A percentile compares a stretch with the other conserved stretches of the same genome.
Conservation (phyloP, 345 rosid genomes). For the Barbarea vulgaris region DNA sequence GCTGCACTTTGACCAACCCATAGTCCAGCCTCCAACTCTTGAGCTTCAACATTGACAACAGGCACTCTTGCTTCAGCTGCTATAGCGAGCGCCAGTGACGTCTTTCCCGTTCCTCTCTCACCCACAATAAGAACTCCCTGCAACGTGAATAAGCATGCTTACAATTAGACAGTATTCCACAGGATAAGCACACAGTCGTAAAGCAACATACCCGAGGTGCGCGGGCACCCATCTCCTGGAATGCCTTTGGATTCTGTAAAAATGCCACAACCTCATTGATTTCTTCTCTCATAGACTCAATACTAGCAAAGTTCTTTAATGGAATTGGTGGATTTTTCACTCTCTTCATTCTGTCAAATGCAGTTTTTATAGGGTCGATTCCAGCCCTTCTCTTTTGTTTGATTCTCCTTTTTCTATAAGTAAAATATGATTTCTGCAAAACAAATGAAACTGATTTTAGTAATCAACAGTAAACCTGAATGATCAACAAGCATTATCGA, state of each 20-base stretch:
- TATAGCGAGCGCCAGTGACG: slow-evolving; percentile 87
- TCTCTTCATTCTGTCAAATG: slow-evolving; percentile 95
- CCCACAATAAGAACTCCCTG: slow-evolving; percentile 99
- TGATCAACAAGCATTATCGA: slow-evolving; percentile 21
- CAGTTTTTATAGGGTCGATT: slow-evolving; percentile 80
- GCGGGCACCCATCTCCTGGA: slow-evolving; percentile 93
- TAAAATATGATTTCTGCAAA: slow-evolving; percentile 74
- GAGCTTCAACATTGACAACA: slow-evolving; percentile 83
- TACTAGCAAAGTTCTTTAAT: slow-evolving; percentile 81
- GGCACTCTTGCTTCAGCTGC: slow-evolving; percentile 98
- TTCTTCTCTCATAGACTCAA: slow-evolving; percentile 97
- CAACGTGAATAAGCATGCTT: slow-evolving; percentile 37
- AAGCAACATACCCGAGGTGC: slow-evolving; percentile 81
- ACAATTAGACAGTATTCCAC: slow-evolving; percentile 7
- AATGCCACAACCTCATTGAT: slow-evolving; percentile 95
- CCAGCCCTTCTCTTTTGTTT: slow-evolving; percentile 77
- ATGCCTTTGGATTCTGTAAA: slow-evolving; percentile 88
- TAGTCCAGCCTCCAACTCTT: slow-evolving; percentile 93
- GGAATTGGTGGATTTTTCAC: slow-evolving; percentile 97
- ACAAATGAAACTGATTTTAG: slow-evolving; percentile 1
- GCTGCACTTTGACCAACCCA: slow-evolving; percentile 99
- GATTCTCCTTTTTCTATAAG: slow-evolving; percentile 56
- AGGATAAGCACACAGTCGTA: slow-evolving; percentile 12
- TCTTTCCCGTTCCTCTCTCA: slow-evolving; percentile 96
- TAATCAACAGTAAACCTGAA: slow-evolving; percentile 18